Conservation (phyloP, 1,284 basidiomycete genomes). For the Sanghuangporus baumii region DNA sequence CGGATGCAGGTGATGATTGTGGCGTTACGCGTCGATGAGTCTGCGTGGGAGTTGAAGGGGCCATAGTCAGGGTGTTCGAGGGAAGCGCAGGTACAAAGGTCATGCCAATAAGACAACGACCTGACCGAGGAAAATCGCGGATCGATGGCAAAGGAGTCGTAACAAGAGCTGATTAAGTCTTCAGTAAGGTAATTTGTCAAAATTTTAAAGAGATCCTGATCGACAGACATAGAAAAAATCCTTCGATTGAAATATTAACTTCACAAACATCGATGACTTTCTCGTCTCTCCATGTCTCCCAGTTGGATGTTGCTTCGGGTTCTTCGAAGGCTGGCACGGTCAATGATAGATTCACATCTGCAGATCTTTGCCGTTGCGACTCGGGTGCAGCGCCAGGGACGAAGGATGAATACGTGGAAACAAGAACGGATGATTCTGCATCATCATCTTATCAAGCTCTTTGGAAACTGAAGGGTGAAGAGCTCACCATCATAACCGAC, state of each 20-base stretch:
- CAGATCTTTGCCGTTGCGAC: constrained; percentile 31
- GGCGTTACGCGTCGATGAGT: constrained; percentile 20
- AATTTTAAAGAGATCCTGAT: constrained; percentile 10
- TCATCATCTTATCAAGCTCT: constrained; percentile 5
- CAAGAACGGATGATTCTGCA: constrained; percentile 52
- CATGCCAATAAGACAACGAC: constrained; percentile 36
- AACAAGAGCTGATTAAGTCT: constrained; percentile 30
- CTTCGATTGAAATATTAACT: constrained; percentile 46
- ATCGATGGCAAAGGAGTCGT: constrained; percentile 43
- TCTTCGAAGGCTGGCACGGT: constrained; percentile 25
- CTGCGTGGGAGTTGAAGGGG: constrained; percentile 28
- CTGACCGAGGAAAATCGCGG: constrained; percentile 28
- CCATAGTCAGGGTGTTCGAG: constrained; percentile 17
- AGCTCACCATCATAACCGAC: constrained; percentile 54
- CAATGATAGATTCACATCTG: constrained; percentile 41
- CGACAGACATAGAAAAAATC: constrained; percentile 34
- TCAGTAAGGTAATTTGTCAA: constrained; percentile 13
- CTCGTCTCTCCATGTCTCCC: constrained; percentile 61
- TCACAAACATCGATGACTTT: constrained; percentile 56
- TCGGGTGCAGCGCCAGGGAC: constrained; percentile 30
- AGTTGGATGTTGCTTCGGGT: constrained; percentile 37
- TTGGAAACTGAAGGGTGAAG: neutral
- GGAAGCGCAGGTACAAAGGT: constrained; percentile 41
- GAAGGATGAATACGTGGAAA: constrained; percentile 57
- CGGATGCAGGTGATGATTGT: constrained; percentile 12